A percentile compares a stretch with the other conserved stretches of the same genome.
Evolutionary conservation across 73 alveolate genomes (phyloP).

Genomic region (Strombidium stylifer): DNA sequence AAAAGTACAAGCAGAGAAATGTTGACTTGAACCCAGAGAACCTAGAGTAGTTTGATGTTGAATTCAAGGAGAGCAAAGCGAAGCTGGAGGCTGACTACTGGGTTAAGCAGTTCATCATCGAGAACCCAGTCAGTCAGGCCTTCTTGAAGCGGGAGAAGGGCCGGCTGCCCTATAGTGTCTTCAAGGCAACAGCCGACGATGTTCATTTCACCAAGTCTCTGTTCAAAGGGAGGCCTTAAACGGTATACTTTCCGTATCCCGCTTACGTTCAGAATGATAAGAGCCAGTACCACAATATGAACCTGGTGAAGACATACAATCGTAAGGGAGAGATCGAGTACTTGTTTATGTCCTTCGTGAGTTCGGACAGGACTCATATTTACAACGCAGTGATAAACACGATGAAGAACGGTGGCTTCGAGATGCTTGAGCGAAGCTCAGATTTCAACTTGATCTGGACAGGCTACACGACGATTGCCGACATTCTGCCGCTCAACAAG

Average conservation of each 20-base stretch:
- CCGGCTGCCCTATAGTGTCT: slow-evolving; percentile 21
- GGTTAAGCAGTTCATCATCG: background rate
- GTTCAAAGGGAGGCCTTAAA: slow-evolving; percentile 43
- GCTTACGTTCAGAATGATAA: background rate
- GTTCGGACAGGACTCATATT: slow-evolving; percentile 20
- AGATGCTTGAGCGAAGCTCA: slow-evolving; percentile 26
- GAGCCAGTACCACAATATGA: background rate
- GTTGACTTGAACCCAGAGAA: no score
- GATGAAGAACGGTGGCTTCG: slow-evolving; percentile 74
- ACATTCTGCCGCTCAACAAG: slow-evolving; percentile 5
- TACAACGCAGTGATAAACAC: slow-evolving; percentile 57
- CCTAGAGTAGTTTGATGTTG: no score
- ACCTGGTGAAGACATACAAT: background rate
- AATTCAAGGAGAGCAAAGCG: no score
- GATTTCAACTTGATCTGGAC: slow-evolving; percentile 66
- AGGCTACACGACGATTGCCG: slow-evolving; percentile 19
- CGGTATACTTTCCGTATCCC: slow-evolving; percentile 61
- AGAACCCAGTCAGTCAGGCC: slow-evolving; percentile 16
- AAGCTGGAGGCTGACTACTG: no score
- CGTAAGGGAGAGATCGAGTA: background rate
- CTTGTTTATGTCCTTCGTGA: slow-evolving; percentile 9
- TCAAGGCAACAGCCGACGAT: slow-evolving; percentile 21
- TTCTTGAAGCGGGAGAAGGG: slow-evolving; percentile 24
- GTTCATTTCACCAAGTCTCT: slow-evolving; percentile 22
- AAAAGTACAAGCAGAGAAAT: no score